Base-by-base conservation (phyloP, 306 rosid genomes). In the Malus sylvestris region DNA sequence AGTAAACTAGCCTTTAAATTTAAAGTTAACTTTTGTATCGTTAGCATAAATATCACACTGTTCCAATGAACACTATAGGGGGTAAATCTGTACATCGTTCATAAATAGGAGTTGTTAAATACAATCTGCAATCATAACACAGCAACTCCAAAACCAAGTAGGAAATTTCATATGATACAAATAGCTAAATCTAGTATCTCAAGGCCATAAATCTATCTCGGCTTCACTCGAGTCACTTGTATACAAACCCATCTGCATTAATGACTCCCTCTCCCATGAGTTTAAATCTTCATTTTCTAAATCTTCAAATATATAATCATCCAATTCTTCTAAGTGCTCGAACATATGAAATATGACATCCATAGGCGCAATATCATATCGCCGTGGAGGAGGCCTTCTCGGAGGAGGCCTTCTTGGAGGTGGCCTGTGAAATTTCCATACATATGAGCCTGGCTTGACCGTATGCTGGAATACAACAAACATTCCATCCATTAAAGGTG, bases 401-500 rank as follows among this genome's bases (percentile, higher is more conserved):
- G 86, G 90, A 69, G 90, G 87, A 25, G 25, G 85, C 77, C 76
- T 79, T 74, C 80, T 80, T 29, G 86, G 90, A 69, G 90, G 87
- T 33, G 86, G 84, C 81, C 86, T 79, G 79, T 52, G 84, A 86
- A 81, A 78, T 79, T 80, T 84, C 86, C 87, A 84, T 66, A 72
- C 61, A 79, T 86, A 84, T 68, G 87, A 86, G 83, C 90, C 86
- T 22, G 84, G 84, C 81, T 71, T 83, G 84, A 86, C 86, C 74
- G 60, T 77, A 79, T 84, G 90, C 90, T 86, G 87, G 90, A 84
- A 86, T 87, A 84, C 84, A 86, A 86, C 85, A 86, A 86, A 84
- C 76, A 82, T 80, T 82, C 86, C 77, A 81, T 74, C 84, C 83
- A 83, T 86, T 85, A 86, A 86, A 83, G 86, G 80, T 78, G 79